Base-by-base conservation (phyloP, 148 eudicot species). In the Persicaria maculosa region DNA sequence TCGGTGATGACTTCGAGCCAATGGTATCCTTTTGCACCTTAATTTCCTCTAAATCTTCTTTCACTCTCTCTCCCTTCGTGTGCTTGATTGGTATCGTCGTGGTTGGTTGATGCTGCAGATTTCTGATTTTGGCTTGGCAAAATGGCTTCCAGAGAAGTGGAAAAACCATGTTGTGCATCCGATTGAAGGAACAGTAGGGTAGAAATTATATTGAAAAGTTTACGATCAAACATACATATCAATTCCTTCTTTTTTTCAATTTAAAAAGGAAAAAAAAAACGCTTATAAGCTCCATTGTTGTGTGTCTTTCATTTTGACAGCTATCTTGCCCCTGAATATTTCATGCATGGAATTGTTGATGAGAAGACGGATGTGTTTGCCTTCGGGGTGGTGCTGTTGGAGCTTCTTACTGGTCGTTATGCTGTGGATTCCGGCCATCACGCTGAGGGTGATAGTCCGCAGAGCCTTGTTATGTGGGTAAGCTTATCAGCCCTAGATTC, bases 361-460 rank as follows among this genome's bases (percentile, higher is more conserved):
- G 77, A 75, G 77, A 75, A 75, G 47, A 75, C 72, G 15, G 77
- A 75, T 50, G 77, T 75, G 9, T 75, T 65, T 50, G 77, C 77
- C 11, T 75, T 75, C 16, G 77, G 77, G 5, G 77, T 75, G 15
- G 47, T 75, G 6, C 57, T 75, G 16, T 43, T 75, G 9, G 77
- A 75, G 71, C 77, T 75, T n/a, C 67, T 75, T 67, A 46, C 77
- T 1, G 77, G 77, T 7, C 68, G 65, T 15, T 9, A 47, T 14
- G 69, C 77, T 6, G 77, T 75, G 40, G 77, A 75, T 50, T 59
- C 72, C 9, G 22, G 44, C n/a, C 50, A 61, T 22, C 25, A 43
- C 9, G 69, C 77, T 12, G 72, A 46, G 9, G 61, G 65, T 43
- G 16, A 50, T 16, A 40, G 40, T 36, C 57, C 48, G 5, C 72